These are phyloP conservation scores for Kuraishia piskuri DNA, from an alignment of 805 yeast species.

Conservation along the genomic window DNA sequence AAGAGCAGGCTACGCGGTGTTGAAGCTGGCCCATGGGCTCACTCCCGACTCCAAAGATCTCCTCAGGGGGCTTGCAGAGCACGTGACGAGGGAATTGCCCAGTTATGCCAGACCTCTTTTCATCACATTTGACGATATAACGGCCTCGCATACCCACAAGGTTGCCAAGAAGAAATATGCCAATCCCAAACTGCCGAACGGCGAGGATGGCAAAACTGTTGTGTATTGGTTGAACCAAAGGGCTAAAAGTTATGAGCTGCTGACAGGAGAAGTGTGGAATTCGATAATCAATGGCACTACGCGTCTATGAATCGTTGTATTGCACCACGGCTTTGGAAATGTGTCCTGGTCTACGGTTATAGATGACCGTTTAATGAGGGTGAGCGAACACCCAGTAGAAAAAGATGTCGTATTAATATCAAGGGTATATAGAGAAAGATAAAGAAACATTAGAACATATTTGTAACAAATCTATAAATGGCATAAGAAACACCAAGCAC, in stretches of 20 bases:
- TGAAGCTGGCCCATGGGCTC: conserved; percentile 30
- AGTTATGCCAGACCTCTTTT: conserved; percentile 82
- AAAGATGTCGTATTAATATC: background rate
- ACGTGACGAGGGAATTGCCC: conserved; percentile 46
- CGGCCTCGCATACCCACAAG: conserved; percentile 75
- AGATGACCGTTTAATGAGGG: background rate
- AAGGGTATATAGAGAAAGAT: background rate
- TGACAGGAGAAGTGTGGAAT: conserved; percentile 52
- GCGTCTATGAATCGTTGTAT: background rate
- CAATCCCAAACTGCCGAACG: conserved; percentile 62
- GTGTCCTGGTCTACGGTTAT: background rate
- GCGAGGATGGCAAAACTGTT: conserved; percentile 46
- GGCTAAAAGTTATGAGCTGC: conserved; percentile 40
- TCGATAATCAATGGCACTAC: background rate
- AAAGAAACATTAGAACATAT: background rate
- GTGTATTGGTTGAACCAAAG: conserved; percentile 59
- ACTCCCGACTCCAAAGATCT: conserved; percentile 20
- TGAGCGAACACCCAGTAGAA: no score
- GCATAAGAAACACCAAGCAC: background rate
- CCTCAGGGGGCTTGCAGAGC: conserved; percentile 28
- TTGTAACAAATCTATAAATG: background rate
- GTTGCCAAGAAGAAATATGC: conserved; percentile 62
- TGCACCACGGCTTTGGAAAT: background rate
- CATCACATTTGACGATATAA: conserved; percentile 59
- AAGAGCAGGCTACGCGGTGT: conserved; percentile 83